Evolutionary conservation across 1,139 yeast genomes (phyloP), one percentile per base, ranked within the genome.

Genomic region (Taiozyma sp.): DNA sequence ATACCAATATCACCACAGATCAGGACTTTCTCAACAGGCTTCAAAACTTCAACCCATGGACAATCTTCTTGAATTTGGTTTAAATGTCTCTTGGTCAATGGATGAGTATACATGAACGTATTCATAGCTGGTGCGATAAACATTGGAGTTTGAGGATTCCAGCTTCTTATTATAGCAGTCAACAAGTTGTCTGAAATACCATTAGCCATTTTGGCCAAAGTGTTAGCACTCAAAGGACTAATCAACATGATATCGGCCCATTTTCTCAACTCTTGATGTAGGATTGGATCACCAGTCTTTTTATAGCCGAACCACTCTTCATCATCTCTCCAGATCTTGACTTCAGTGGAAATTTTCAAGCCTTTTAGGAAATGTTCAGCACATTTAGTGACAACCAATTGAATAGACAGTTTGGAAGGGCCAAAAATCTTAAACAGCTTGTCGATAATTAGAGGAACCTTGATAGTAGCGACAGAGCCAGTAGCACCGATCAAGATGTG

Each of bases 81-180:
- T 53, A 93, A 71, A 61, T 93, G 99, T 61, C 85, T 86, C 59
- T 89, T 85, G 0, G 99, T 93, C 60, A 92, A 80, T 12, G 97
- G 96, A 64, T 93, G 96, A 28, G 93, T 90, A 70, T 91, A 93
- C 95, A 93, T 92, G 63, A 88, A 85, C 1, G 98, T 91, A 64
- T 93, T 92, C 98, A 93, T 92, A 1, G 98, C 97, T 4, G 99
- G 99, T 0, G 98, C 99, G 44, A 90, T 81, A 49, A 92, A 70
- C 34, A 93, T 83, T 2, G 97, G 97, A 53, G 84, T 82, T 52
- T 81, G 81, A 1, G 96, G 96, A 60, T 91, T 91, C 99, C 99
- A 93, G 6, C 93, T 87, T 54, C 98, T 76, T 9, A 92, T 78
- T 40, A 91, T 88, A 19, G 92, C 84, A 0, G 98, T 86, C 51